Evolutionary conservation across 1,284 basidiomycete species (phyloP).

Genomic region (Austropuccinia psidii): DNA sequence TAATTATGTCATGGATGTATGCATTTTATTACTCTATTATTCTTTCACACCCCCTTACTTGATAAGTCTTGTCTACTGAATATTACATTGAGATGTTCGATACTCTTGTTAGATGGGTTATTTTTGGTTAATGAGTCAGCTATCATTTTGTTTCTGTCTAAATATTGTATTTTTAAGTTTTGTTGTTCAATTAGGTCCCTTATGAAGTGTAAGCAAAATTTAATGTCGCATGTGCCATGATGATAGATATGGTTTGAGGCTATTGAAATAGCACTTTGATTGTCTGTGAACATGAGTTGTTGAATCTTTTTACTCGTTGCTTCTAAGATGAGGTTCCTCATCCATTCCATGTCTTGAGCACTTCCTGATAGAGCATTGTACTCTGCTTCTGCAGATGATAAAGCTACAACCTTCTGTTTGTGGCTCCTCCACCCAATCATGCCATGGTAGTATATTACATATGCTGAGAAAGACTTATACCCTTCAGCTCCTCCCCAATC

Average conservation of each 20-base stretch:
- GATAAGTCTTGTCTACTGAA: too few relatives aligned
- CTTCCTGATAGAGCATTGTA: neutral
- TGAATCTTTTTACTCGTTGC: neutral
- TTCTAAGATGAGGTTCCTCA: neutral
- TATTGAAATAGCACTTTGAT: neutral
- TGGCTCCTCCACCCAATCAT: neutral
- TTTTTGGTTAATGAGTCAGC: too few relatives aligned
- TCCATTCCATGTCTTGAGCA: neutral
- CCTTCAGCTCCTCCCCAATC: neutral
- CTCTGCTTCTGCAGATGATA: constrained; percentile 5
- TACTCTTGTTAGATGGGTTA: too few relatives aligned
- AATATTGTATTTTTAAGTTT: too few relatives aligned
- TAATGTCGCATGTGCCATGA: neutral
- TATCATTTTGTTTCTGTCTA: too few relatives aligned
- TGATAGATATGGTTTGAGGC: neutral
- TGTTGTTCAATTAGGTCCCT: too few relatives aligned
- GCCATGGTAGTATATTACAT: neutral
- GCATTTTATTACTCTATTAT: too few relatives aligned
- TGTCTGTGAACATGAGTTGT: neutral
- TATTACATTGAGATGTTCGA: too few relatives aligned
- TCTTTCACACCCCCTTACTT: too few relatives aligned
- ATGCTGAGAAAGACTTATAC: neutral
- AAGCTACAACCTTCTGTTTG: neutral
- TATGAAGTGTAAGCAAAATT: neutral
- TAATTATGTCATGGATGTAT: too few relatives aligned